Conservation (phyloP, 495 filamentous ascomycete genomes). For the Achaetomiella virescens region DNA sequence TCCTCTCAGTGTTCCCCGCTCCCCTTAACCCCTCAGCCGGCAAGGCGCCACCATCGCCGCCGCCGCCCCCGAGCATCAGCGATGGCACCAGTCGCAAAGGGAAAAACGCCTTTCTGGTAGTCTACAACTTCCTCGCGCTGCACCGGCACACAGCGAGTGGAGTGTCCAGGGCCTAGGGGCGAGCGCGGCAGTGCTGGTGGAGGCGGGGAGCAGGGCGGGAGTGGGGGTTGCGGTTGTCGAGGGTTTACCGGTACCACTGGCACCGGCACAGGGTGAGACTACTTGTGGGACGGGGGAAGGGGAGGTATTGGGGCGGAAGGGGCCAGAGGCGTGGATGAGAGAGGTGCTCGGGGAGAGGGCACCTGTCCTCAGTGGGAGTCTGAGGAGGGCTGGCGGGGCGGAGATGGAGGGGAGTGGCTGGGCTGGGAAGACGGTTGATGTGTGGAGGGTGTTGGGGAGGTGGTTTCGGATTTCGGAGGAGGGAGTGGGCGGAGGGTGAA, state of each 20-base stretch:
- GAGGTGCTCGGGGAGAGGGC: constrained; percentile 49
- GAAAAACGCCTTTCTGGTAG: constrained; percentile 41
- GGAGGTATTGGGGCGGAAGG: not conserved
- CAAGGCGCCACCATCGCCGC: constrained; percentile 13
- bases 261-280: not conserved
- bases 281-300: no score
- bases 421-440: constrained; percentile 61
- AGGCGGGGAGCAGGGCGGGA: constrained; percentile 47
- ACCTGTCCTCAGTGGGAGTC: constrained; percentile 57
- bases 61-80: not conserved
- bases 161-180: constrained; percentile 75
- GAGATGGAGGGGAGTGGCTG: constrained; percentile 51
- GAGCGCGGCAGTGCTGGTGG: constrained; percentile 61
- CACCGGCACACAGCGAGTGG: constrained; percentile 75
- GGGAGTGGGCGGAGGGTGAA: constrained; percentile 24
- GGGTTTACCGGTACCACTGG: constrained; percentile 1
- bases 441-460: constrained; percentile 56
- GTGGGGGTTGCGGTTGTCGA: constrained; percentile 34
- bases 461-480: constrained; percentile 64
- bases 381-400: constrained; percentile 35
- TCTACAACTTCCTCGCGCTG: constrained; percentile 60
- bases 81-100: not conserved
- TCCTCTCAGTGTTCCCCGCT: constrained; percentile 51
- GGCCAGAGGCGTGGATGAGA: constrained; percentile 31
- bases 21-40: constrained; percentile 27